Evolutionary conservation across 345 rosid species (phyloP).

Genomic region (Hypericum perforatum): DNA sequence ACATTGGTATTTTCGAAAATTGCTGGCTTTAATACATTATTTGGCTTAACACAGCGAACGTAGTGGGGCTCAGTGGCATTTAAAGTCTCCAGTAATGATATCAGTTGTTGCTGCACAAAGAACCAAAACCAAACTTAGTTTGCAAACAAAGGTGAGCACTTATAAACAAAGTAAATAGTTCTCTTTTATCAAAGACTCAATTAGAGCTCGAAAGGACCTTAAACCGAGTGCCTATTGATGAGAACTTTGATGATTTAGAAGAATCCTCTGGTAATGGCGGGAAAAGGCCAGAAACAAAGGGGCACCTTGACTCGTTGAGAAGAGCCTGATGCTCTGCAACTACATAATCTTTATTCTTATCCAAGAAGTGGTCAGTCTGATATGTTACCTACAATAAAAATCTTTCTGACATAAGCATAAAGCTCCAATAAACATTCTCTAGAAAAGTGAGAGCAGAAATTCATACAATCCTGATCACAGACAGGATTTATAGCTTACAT

Average conservation of each 20-base stretch:
- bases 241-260: slow-evolving; percentile 3
- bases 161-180: background rate
- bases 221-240: slow-evolving; percentile 2
- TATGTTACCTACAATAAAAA: slow-evolving; percentile 4
- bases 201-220: background rate
- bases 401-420: background rate
- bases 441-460: too few species aligned
- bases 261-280: slow-evolving; percentile 3
- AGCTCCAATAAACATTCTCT: too few species aligned
- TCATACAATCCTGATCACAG: too few species aligned
- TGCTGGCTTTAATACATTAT: slow-evolving; percentile 1
- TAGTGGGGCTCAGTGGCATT: slow-evolving; percentile 3
- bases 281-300: slow-evolving; percentile 4
- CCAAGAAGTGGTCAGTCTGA: slow-evolving; percentile 3
- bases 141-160: background rate
- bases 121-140: background rate
- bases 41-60: slow-evolving; percentile 4
- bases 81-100: slow-evolving; percentile 1
- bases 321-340: slow-evolving; percentile 4
- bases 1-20: slow-evolving; percentile 1
- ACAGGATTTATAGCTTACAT: too few species aligned
- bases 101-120: slow-evolving; percentile 3
- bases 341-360: slow-evolving; percentile 4
- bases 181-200: background rate
- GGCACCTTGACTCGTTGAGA: background rate